These are phyloP conservation scores for Scheffersomyces segobiensis DNA, from an alignment of 1,139 yeast species.

Conservation along the genomic window DNA sequence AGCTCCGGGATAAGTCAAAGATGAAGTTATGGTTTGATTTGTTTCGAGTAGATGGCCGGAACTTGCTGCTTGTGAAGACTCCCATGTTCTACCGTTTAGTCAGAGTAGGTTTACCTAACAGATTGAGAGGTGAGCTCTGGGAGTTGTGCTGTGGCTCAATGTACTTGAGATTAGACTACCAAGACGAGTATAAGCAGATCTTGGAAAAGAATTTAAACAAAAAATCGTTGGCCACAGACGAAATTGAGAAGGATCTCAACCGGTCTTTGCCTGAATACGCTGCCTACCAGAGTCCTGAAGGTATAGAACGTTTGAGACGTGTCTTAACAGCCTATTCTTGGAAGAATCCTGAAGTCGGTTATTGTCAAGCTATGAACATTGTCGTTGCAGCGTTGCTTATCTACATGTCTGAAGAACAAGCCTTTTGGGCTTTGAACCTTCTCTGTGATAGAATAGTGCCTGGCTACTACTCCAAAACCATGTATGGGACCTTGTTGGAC, in stretches of 20 bases:
- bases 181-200: constrained; percentile 57
- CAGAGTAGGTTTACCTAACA: constrained; percentile 89
- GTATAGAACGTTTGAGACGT: constrained; percentile 78
- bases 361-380: constrained; percentile 99
- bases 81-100: constrained; percentile 79
- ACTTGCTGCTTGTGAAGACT: constrained; percentile 71
- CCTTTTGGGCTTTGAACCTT: constrained; percentile 88
- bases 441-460: constrained; percentile 87
- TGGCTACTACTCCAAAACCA: constrained; percentile 94
- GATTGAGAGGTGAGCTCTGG: constrained; percentile 95
- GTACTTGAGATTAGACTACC: constrained; percentile 65
- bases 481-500: constrained; percentile 95
- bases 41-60: constrained; percentile 80
- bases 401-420: constrained; percentile 96
- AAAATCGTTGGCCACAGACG: constrained; percentile 84
- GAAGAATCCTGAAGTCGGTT: constrained; percentile 97
- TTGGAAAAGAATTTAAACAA: constrained; percentile 62
- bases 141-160: constrained; percentile 88
- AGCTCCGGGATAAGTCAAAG: constrained; percentile 77
- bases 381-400: constrained; percentile 92
- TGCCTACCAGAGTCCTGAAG: constrained; percentile 85
- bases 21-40: constrained; percentile 94
- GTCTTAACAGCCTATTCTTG: constrained; percentile 94
- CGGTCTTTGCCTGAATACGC: constrained; percentile 94
- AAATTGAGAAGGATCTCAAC: constrained; percentile 93